Evolutionary conservation across 2,329 filamentous ascomycete genomes (phyloP), one percentile per base, ranked within the genome.

Genomic region (Ophiocordyceps sinensis): DNA sequence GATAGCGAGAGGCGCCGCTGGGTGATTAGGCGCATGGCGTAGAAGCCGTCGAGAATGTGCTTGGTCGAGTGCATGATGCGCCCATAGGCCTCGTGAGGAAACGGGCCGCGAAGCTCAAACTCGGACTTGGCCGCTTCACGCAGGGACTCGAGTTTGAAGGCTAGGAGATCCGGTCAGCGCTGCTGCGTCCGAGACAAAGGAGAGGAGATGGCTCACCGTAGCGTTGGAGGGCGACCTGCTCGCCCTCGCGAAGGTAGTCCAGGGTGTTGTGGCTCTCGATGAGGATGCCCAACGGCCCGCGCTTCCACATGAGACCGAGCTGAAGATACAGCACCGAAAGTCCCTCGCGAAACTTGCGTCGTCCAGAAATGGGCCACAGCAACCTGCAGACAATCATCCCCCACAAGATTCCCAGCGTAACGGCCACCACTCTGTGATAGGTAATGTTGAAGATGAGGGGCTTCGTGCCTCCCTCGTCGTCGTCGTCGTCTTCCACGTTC

Each of bases 301-400:
- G 78, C 63, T 89, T 94, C 91, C 91, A 98, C 48, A 96, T 88
- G 29, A 98, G 71, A 14, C 87, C 85, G 78, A 98, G 88, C 44
- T 93, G 85, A 7, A 98, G 71, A 75, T 91, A 96, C 12, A 98
- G 67, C n/a, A 94, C 70, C 26, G 85, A 85, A 11, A 95, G 70
- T 2, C 89, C 89, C 52, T 94, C 82, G 54, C 91, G 86, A 52
- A 96, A 79, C 61, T 94, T 94, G 47, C 74, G 71, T 36, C 91
- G 75, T 2, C 87, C 91, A 28, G 86, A 91, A 46, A 95, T 93
- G 9, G 91, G 91, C 85, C 88, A 96, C 47, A 98, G 79, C 39
- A 94, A 55, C 44, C 89, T 76, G 39, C 88, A 95, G 45, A 96
- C 75, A 40, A 96, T 73, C 44, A 98, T 77, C 30, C 88, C 91